phyloP scores from a whole-genome alignment of 192 early-diverging fungal genomes.

The Geranomyces variabilis region DNA sequence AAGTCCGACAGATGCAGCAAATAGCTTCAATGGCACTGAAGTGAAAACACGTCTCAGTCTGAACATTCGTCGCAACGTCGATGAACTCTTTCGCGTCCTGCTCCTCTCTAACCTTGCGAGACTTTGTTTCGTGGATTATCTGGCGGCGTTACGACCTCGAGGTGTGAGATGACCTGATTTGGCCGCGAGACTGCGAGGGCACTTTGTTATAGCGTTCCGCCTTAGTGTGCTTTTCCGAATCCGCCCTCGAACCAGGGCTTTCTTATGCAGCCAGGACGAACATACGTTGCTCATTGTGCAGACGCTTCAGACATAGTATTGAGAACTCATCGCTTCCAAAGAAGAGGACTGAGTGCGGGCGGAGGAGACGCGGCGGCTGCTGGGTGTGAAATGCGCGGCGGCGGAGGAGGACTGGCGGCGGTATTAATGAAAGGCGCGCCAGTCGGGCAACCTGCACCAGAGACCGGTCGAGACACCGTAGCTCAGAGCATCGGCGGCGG shows the following conservation, averaged over 20 bases:
- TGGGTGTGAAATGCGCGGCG: no score
- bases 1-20: slow-evolving; percentile 48
- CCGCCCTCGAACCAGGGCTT: background rate
- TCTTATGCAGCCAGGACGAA: background rate
- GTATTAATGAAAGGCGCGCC: no score
- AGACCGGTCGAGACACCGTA: no score
- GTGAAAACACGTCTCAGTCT: background rate
- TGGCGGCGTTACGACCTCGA: slow-evolving; percentile 39
- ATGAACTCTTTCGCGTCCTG: no score
- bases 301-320: slow-evolving; percentile 55
- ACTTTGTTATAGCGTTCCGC: no score
- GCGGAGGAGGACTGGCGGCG: no score
- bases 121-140: slow-evolving; percentile 36
- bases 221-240: background rate
- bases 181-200: slow-evolving; percentile 10
- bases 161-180: background rate
- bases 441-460: no score
- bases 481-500: no score
- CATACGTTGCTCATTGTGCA: slow-evolving; percentile 58
- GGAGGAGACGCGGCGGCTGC: background rate
- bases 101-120: slow-evolving; percentile 22
- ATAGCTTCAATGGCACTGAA: slow-evolving; percentile 52
- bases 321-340: slow-evolving; percentile 91
- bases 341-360: slow-evolving; percentile 67
- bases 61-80: no score